Conservation (phyloP, 2,329 filamentous ascomycete species). For the Aspergillus quadricinctus region DNA sequence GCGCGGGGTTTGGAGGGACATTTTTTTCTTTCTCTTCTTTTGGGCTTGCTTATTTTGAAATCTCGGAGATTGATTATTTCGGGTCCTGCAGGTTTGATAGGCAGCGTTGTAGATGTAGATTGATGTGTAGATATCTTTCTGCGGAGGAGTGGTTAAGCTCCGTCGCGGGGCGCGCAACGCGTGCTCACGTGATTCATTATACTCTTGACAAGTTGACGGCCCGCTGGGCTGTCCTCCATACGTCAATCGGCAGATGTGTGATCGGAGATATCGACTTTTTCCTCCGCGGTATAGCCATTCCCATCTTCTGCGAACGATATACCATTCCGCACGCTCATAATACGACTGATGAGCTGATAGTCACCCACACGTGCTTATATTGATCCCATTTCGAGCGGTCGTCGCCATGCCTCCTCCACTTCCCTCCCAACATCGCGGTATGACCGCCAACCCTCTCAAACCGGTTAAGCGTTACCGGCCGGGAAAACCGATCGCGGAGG, state of each 20-base stretch:
- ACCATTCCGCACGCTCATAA: background rate
- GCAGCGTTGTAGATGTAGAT: background rate
- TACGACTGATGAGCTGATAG: background rate
- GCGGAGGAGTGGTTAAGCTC: background rate
- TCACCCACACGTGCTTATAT: background rate
- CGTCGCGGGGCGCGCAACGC: constrained; percentile 13
- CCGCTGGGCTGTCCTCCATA: background rate
- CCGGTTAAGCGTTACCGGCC: constrained; percentile 73
- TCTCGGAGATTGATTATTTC: background rate
- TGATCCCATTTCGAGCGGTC: background rate
- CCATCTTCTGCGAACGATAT: background rate
- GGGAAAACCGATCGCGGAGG: constrained; percentile 63
- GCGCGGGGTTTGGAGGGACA: constrained; percentile 75
- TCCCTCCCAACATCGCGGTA: constrained; percentile 52
- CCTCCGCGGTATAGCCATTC: background rate
- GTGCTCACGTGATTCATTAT: constrained; percentile 13
- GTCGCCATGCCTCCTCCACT: constrained; percentile 41
- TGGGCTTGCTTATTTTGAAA: background rate
- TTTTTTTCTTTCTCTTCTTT: constrained; percentile 36
- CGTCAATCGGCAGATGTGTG: background rate
- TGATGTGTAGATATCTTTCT: background rate
- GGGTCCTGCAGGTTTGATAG: background rate
- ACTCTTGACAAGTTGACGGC: background rate
- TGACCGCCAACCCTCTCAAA: constrained; percentile 85
- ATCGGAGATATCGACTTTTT: background rate